Percentiles rank a stretch among this genome's conserved stretches.
Evolutionary conservation across 768 basidiomycete species (phyloP).

Genomic region (Mrakia blollopis): DNA sequence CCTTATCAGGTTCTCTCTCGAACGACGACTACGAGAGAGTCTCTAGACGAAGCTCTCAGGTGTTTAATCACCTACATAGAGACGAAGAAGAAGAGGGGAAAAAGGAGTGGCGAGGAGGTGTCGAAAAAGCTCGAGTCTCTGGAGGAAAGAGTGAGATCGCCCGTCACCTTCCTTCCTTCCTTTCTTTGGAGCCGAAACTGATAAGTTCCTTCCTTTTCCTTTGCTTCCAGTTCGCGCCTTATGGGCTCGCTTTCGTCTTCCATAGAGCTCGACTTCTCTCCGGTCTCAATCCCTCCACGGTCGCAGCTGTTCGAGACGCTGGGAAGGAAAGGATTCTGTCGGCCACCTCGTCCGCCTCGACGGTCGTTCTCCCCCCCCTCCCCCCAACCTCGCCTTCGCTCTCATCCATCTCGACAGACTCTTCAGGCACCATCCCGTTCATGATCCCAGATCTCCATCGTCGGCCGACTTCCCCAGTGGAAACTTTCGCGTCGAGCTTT

Average conservation of each 20-base stretch:
- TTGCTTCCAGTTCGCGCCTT: background rate
- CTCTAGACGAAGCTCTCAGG: background rate
- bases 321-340: background rate
- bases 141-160: background rate
- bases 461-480: background rate
- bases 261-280: conserved; percentile 2
- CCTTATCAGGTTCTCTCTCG: background rate
- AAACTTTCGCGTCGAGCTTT: conserved; percentile 11
- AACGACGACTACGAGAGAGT: background rate
- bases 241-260: background rate
- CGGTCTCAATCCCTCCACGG: background rate
- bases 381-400: background rate
- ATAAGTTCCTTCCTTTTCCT: background rate
- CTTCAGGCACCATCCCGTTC: background rate
- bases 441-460: background rate
- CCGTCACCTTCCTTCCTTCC: background rate
- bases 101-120: background rate
- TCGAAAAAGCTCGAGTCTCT: background rate
- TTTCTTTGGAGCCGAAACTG: background rate
- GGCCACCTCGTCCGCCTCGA: background rate
- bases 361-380: background rate
- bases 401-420: background rate
- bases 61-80: conserved; percentile 5
- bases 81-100: conserved; percentile 1
- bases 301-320: conserved; percentile 9